Evolutionary conservation across 2,329 filamentous ascomycete genomes (phyloP), one percentile per base, ranked within the genome.

Genomic region (Rasamsonia emersonii): DNA sequence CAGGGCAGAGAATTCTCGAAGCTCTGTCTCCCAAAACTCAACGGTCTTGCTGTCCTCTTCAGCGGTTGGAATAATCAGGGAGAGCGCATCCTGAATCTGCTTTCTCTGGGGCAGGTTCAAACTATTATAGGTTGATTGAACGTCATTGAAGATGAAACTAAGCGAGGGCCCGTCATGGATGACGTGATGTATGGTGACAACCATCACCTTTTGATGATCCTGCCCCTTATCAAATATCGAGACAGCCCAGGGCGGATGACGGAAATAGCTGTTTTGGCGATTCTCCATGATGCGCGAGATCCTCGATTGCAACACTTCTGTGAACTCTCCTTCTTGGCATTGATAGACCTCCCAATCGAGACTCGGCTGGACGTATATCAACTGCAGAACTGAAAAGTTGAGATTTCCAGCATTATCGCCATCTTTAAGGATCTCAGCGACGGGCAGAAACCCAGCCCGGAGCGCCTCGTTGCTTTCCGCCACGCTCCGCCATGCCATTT

Each of bases 161-260:
- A 34, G 25, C 11, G 32, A 34, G 8, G 14, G 13, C 3, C 25
- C 32, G 17, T 34, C 32, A 14, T 34, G 18, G 9, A 34, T 21
- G 10, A 25, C 23, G 25, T 34, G 32, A 20, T 34, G 32, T 9
- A 34, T 20, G n/a, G 32, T 34, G 17, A 34, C 15, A 10, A 63
- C 50, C 53, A 64, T 53, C 4, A 44, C 30, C 11, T n/a, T n/a
- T n/a, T n/a, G n/a, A n/a, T 30, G 31, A 6, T 45, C 46, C 15
- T 31, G 24, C 2, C 46, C 43, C 6, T 44, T 43, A 8, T 51
- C 40, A 4, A 52, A 45, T 11, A 61, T 40, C 3, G 58, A 54
- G 6, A 62, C 47, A 4, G 54, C 54, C 58, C 58, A 61, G 4
- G 54, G 59, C 2, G 55, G 51, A n/a, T 43, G 34, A 6, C 33